phyloP scores from a whole-genome alignment of 176 grass and related monocot genomes.

The Juncus inflexus region DNA sequence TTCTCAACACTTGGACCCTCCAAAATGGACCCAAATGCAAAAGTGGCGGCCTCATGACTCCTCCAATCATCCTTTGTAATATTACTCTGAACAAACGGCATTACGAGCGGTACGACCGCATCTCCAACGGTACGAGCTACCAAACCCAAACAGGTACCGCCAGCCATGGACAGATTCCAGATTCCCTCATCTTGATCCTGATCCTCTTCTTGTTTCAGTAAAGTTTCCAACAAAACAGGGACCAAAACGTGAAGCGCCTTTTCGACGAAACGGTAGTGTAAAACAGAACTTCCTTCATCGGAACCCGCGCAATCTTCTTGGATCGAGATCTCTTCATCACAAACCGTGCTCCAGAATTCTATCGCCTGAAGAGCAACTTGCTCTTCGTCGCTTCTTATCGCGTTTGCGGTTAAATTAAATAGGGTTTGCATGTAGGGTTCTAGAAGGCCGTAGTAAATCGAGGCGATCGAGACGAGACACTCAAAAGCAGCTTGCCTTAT shows the following conservation, averaged over 20 bases:
- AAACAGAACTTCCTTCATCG: constrained; percentile 30
- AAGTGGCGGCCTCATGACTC: constrained; percentile 51
- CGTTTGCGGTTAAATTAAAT: constrained; percentile 58
- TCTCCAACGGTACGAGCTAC: constrained; percentile 40
- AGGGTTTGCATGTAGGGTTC: constrained; percentile 54
- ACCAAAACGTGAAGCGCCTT: constrained; percentile 50
- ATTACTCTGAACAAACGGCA: constrained; percentile 56
- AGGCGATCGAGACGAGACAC: constrained; percentile 55
- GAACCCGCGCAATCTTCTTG: constrained; percentile 41
- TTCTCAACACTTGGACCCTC: constrained; percentile 48
- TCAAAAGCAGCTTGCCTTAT: constrained; percentile 57
- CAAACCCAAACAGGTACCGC: constrained; percentile 55
- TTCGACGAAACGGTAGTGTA: constrained; percentile 44
- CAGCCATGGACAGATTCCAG: constrained; percentile 53
- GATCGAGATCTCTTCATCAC: constrained; percentile 44
- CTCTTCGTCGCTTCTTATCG: constrained; percentile 51
- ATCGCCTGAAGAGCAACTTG: constrained; percentile 62
- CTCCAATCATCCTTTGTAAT: constrained; percentile 48
- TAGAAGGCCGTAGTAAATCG: constrained; percentile 52
- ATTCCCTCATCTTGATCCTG: constrained; percentile 53
- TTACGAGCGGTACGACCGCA: constrained; percentile 46
- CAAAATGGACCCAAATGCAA: constrained; percentile 53
- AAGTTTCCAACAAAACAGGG: constrained; percentile 51
- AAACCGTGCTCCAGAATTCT: constrained; percentile 63
- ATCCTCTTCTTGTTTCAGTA: constrained; percentile 62